phyloP scores from a whole-genome alignment of 805 yeast genomes.

The Wickerhamomyces pijperi region DNA sequence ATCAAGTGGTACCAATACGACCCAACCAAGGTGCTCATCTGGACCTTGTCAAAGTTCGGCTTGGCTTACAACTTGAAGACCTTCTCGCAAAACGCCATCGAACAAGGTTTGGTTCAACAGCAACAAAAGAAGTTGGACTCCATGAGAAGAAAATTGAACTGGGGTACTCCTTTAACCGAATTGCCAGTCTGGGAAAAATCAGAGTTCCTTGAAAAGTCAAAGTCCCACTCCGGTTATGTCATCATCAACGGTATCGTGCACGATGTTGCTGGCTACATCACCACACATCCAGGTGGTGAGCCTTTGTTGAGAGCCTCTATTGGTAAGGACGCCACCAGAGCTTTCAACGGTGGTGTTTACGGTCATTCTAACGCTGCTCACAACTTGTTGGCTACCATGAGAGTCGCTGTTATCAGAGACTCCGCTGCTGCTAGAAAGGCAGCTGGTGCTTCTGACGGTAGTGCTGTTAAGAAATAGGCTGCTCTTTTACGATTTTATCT shows the following conservation, averaged over 20 bases:
- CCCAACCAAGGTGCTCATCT: conserved; percentile 64
- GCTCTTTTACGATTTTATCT: no score
- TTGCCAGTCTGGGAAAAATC: conserved; percentile 68
- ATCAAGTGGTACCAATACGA: conserved; percentile 82
- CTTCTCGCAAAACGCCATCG: conserved; percentile 70
- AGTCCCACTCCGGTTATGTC: conserved; percentile 46
- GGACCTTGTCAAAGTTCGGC: conserved; percentile 49
- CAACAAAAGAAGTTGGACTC: conserved; percentile 70
- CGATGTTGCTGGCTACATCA: conserved; percentile 55
- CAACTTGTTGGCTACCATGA: conserved; percentile 69
- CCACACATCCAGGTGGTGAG: conserved; percentile 81
- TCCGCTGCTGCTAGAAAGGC: conserved; percentile 30
- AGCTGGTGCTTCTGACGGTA: conserved; percentile 8
- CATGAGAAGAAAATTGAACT: conserved; percentile 48
- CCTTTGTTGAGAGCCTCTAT: conserved; percentile 57
- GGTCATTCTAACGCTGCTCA: conserved; percentile 82
- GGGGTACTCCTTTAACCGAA: conserved; percentile 61
- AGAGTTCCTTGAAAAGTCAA: conserved; percentile 33
- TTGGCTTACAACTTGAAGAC: conserved; percentile 59
- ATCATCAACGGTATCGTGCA: conserved; percentile 74
- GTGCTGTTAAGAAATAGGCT: conserved; percentile 1
- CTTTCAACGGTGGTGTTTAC: conserved; percentile 80
- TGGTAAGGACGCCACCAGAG: conserved; percentile 77
- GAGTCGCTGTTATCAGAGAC: conserved; percentile 71
- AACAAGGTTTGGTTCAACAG: conserved; percentile 74